Conservation (phyloP, 2,329 filamentous ascomycete species). For the Ilyonectria sp. region DNA sequence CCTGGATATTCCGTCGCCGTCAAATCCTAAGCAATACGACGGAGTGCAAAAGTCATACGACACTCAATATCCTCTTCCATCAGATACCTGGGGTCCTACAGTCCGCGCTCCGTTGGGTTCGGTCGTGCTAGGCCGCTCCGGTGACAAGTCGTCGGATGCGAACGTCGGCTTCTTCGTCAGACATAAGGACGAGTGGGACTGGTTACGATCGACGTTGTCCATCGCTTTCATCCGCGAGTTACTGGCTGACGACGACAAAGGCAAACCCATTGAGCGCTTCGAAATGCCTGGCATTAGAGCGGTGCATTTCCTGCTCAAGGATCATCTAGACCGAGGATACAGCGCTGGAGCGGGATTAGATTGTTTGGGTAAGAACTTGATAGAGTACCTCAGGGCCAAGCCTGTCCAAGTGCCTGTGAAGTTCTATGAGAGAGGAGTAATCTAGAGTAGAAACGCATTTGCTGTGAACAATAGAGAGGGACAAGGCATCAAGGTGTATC, state of each 20-base stretch:
- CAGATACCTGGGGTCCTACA: constrained; percentile 47
- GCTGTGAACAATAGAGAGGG: too few relatives aligned
- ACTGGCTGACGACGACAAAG: constrained; percentile 56
- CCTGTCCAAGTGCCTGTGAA: too few relatives aligned
- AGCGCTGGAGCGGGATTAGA: too few relatives aligned
- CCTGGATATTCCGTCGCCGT: too few relatives aligned
- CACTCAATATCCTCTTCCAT: constrained; percentile 44
- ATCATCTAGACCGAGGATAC: too few relatives aligned
- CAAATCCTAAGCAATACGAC: too few relatives aligned
- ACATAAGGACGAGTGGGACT: constrained; percentile 60
- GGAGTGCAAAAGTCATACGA: constrained; percentile 46
- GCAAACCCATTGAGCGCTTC: constrained; percentile 59
- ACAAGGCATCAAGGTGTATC: too few relatives aligned
- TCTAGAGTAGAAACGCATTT: too few relatives aligned
- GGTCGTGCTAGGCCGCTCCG: constrained; percentile 51
- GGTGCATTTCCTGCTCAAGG: constrained; percentile 40
- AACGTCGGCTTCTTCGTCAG: constrained; percentile 64
- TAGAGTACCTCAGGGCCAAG: too few relatives aligned
- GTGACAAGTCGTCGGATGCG: constrained; percentile 61
- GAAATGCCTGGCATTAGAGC: constrained; percentile 58
- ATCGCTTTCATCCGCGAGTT: constrained; percentile 55
- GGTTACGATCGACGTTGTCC: constrained; percentile 60
- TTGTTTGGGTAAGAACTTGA: too few relatives aligned
- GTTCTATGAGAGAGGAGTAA: too few relatives aligned
- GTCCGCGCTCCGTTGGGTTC: constrained; percentile 49